phyloP scores from a whole-genome alignment of 1,284 basidiomycete genomes.

The Sporisorium sorghi region DNA sequence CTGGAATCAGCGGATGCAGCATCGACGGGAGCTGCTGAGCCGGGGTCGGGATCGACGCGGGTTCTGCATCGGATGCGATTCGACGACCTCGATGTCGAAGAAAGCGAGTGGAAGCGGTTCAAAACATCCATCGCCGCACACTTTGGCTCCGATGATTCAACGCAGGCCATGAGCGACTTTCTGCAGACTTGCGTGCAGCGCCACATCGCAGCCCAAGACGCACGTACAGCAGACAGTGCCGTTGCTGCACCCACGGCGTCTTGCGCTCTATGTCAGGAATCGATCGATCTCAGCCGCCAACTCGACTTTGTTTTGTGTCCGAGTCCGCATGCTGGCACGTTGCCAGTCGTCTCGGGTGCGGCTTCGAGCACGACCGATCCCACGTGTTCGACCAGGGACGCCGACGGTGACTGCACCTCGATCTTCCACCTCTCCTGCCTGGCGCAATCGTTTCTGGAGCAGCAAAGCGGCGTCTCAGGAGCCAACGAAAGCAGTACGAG shows the following conservation, averaged over 20 bases:
- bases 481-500: constrained; percentile 5
- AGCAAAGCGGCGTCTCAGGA: constrained; percentile 9
- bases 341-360: not conserved
- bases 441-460: constrained; percentile 74
- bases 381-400: not conserved
- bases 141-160: not conserved
- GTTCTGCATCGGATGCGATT: constrained; percentile 26
- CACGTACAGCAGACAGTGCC: constrained; percentile 13
- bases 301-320: constrained; percentile 41
- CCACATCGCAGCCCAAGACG: constrained; percentile 34
- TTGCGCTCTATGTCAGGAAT: constrained; percentile 27
- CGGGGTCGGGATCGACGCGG: not conserved
- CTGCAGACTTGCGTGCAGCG: constrained; percentile 36
- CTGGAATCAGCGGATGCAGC: not conserved
- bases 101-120: constrained; percentile 40
- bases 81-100: constrained; percentile 35
- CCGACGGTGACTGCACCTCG: constrained; percentile 71
- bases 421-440: constrained; percentile 80
- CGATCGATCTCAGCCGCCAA: constrained; percentile 32
- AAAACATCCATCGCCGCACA: constrained; percentile 8
- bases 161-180: constrained; percentile 21
- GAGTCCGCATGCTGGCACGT: constrained; percentile 3
- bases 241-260: constrained; percentile 6
- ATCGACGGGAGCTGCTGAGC: not conserved
- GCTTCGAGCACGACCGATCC: not conserved